Evolutionary conservation across 768 basidiomycete genomes (phyloP).

Genomic region (Russula compacta): DNA sequence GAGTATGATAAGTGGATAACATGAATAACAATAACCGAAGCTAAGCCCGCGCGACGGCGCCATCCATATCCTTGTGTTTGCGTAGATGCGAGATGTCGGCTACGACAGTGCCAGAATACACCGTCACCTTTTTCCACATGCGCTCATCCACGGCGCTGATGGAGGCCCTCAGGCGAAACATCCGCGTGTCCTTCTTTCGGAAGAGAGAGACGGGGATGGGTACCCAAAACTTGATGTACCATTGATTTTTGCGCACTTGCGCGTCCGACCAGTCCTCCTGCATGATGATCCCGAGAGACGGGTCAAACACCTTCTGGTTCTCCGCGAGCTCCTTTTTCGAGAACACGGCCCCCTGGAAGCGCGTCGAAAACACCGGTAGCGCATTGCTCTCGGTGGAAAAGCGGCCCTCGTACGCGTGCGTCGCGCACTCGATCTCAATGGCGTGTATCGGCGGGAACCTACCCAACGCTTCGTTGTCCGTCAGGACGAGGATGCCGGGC

Average conservation of each 20-base stretch:
- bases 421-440: constrained; percentile 14
- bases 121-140: constrained; percentile 14
- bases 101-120: constrained; percentile 15
- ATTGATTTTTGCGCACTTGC: constrained; percentile 11
- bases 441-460: constrained; percentile 6
- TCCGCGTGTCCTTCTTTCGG: constrained; percentile 18
- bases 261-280: constrained; percentile 16
- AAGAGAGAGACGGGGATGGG: constrained; percentile 20
- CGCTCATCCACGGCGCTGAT: constrained; percentile 15
- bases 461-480: constrained; percentile 6
- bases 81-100: constrained; percentile 20
- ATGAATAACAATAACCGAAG: neutral
- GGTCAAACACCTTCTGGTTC: neutral
- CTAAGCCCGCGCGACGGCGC: constrained; percentile 6
- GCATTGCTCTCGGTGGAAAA: constrained; percentile 19
- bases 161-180: constrained; percentile 17
- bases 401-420: constrained; percentile 20
- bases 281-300: constrained; percentile 16
- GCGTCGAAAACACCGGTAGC: constrained; percentile 11
- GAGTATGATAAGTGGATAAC: neutral
- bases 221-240: constrained; percentile 21
- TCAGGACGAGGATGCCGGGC: constrained; percentile 17
- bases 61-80: constrained; percentile 18
- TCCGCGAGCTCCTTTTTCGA: neutral
- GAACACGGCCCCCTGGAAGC: constrained; percentile 4